Percentiles rank a stretch among this genome's conserved stretches.
Conservation (phyloP, 192 early-diverging fungal genomes). For the Rhizophagus prolifer region DNA sequence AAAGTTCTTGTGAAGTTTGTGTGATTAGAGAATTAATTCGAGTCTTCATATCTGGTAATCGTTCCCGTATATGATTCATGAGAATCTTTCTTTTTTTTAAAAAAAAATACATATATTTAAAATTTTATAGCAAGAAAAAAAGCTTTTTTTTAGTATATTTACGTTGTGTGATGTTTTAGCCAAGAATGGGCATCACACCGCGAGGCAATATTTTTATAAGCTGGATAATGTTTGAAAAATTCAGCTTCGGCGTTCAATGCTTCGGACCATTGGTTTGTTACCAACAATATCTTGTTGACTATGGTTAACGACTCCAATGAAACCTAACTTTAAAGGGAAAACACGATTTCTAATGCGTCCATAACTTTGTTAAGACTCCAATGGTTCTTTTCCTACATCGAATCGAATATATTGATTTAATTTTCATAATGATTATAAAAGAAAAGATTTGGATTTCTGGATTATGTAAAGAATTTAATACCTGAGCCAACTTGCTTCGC, state of each 20-base stretch:
- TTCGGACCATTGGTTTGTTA: conserved; percentile 68
- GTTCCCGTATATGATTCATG: conserved; percentile 78
- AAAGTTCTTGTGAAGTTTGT: conserved; percentile 74
- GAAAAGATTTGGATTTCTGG: background rate
- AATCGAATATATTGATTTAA: background rate
- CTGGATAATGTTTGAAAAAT: conserved; percentile 71
- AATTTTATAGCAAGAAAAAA: background rate
- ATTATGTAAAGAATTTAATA: conserved; percentile 17
- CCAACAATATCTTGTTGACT: conserved; percentile 77
- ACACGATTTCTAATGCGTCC: conserved; percentile 77
- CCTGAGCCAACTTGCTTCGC: conserved; percentile 84
- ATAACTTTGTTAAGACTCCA: conserved; percentile 83
- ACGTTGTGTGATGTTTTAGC: conserved; percentile 65
- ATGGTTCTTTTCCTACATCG: conserved; percentile 56
- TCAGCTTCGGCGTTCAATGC: conserved; percentile 64
- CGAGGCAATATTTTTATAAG: conserved; percentile 68
- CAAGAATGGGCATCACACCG: conserved; percentile 75
- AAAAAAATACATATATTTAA: background rate
- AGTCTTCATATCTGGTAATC: conserved; percentile 73
- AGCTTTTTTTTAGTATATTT: conserved; percentile 8
- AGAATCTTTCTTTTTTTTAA: conserved; percentile 50
- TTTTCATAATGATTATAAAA: conserved; percentile 6
- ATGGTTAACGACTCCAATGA: conserved; percentile 81
- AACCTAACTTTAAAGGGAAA: conserved; percentile 75
- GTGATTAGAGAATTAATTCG: conserved; percentile 74